Conservation (phyloP, 106 monocot species). For the Amphibolis antarctica region DNA sequence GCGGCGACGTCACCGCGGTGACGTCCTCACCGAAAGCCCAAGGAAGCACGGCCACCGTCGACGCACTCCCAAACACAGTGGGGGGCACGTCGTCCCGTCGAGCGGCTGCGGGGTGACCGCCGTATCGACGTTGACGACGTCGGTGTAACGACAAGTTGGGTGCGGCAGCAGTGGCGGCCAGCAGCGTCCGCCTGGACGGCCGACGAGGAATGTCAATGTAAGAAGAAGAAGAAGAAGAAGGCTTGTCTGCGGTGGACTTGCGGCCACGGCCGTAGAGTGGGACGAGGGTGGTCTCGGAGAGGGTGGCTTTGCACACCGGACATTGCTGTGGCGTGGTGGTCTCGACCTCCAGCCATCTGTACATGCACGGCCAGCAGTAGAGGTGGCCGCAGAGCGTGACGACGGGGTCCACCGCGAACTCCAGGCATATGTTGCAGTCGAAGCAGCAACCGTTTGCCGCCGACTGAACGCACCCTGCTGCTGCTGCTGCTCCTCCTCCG, state of each 20-base stretch:
- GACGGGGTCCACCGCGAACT: conserved; percentile 59
- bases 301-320: conserved; percentile 77
- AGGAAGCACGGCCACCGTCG: conserved; percentile 16
- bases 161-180: not conserved
- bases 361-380: conserved; percentile 98
- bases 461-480: not conserved
- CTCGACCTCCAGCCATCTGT: conserved; percentile 58
- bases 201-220: conserved; percentile 13
- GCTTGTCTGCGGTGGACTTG: too few species aligned
- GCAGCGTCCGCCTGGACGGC: not conserved
- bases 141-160: not conserved
- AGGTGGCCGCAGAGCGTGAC: conserved; percentile 98
- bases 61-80: conserved; percentile 6
- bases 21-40: conserved; percentile 13
- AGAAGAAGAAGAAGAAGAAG: too few species aligned
- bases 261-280: conserved; percentile 78
- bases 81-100: not conserved
- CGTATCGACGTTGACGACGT: not conserved
- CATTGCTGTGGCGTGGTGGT: conserved; percentile 26
- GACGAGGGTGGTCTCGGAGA: conserved; percentile 51
- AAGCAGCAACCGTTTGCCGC: conserved; percentile 48
- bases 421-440: conserved; percentile 96
- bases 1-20: conserved; percentile 2
- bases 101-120: not conserved
- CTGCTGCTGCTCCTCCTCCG: too few species aligned